Conservation (phyloP, 331 rosid species). For the Stylosanthes scabra region DNA sequence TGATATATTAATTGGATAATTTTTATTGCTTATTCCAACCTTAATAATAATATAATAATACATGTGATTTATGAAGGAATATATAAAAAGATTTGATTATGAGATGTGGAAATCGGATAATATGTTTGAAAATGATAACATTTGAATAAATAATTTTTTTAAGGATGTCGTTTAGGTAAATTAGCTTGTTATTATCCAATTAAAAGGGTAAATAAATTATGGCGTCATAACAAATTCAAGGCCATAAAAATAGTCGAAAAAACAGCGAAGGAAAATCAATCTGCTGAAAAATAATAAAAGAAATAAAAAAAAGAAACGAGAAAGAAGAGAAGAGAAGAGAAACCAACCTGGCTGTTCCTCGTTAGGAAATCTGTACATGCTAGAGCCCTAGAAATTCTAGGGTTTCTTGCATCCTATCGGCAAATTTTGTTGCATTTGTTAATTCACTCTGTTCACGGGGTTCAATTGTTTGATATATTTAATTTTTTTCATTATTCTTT, state of each 20-base stretch:
- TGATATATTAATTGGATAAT: too few relatives aligned
- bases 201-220: background rate
- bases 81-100: too few relatives aligned
- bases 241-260: background rate
- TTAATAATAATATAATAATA: too few relatives aligned
- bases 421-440: background rate
- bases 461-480: background rate
- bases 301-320: too few relatives aligned
- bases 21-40: too few relatives aligned
- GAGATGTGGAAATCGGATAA: too few relatives aligned
- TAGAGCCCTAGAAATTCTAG: slow-evolving; percentile 49
- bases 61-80: too few relatives aligned
- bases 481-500: background rate
- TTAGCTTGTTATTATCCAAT: too few relatives aligned
- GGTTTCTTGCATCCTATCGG: slow-evolving; percentile 18
- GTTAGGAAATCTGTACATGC: slow-evolving; percentile 13
- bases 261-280: background rate
- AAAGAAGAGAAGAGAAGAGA: too few relatives aligned
- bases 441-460: slow-evolving; percentile 20
- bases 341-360: background rate
- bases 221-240: slow-evolving; percentile 9
- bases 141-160: too few relatives aligned
- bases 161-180: too few relatives aligned
- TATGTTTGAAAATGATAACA: too few relatives aligned
- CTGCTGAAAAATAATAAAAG: background rate